Base-by-base conservation (phyloP, 208 protist genomes). In the Trypanosoma congolense region DNA sequence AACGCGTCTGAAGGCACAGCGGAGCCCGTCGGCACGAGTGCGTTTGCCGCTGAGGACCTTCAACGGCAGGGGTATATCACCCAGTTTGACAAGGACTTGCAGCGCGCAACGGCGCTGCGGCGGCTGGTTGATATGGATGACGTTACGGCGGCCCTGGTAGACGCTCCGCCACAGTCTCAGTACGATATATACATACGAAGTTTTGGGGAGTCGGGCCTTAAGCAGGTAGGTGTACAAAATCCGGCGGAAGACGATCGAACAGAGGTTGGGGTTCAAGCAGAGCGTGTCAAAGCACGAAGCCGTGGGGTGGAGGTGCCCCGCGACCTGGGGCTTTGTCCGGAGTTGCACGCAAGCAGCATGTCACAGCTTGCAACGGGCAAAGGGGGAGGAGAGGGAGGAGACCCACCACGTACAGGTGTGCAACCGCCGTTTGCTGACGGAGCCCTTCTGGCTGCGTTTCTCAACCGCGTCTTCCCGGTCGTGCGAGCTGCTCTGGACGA, bases 131-230 rank as follows among this genome's bases (percentile, higher is more conserved):
- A 90, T 65, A 73, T 93, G 31, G 87, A 93, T 65, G 80, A 86
- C 35, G 70, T 71, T 19, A 36, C 70, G 2, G 75, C 61, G 18
- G 70, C 81, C 5, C 62, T 93, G 57, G 46, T 79, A 10, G 87
- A 90, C 49, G 45, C 82, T 9, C 73, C 81, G 3, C 87, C 87
- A 41, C 87, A 90, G 69, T 82, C 74, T 22, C 77, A 84, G 65
- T 93, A 93, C 65, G 87, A 93, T 31, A 56, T 88, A 36, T 93
- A 90, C 69, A 89, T 93, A 38, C 74, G 78, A 22, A 81, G 77
- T 29, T 89, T 90, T 70, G 70, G 77, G 14, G 59, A 80, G 36
- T 78, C 53, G 35, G 75, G 77, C 3, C 68, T 61, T 12, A 57
- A 69, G 33, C 82, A 88, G 60, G 67, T 63, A 4, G 70, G 59